Base-by-base conservation (phyloP, 345 rosid genomes). In the Triadica sebifera region DNA sequence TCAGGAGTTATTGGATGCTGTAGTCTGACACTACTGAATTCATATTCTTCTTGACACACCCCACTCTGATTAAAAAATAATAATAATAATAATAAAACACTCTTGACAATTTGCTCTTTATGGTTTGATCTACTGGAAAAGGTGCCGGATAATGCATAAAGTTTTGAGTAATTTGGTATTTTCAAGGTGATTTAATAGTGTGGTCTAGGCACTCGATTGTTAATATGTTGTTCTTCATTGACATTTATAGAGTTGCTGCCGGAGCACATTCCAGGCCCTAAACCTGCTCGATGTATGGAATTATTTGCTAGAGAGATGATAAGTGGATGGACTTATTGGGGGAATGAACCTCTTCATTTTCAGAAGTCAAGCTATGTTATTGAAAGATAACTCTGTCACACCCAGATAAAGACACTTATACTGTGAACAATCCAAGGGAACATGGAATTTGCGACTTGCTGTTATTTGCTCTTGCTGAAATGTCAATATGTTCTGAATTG, bases 311-410 rank as follows among this genome's bases (percentile, higher is more conserved):
- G 98, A 79, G 97, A 90, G 78, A 84, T 92, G 94, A 80, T 78
- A 22, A 85, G 87, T 8, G 92, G 90, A 65, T 92, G 97, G 87
- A 78, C 85, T 78, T 89, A 97, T 34, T 94, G 97, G 98, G 98
- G 98, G 49, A 94, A 92, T 45, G 97, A 94, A 78, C 97, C 97
- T 0, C 92, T 94, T 77, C 93, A 79, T 71, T 92, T 89, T 77
- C 97, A 91, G 76, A 86, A 89, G 16, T 86, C 85, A 0, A 82
- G 80, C 78, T 90, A 85, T 70, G 92, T 94, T 65, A 68, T 72
- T 8, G 75, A 58, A 79, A 47, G 80, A 73, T 64, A 72, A 39
- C 8, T 49, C 43, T 62, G 19, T 52, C 38, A n/a, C 9, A 38
- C 75, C 70, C 9, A 17, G 9, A 55, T 55, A 47, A 13, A 67